These are phyloP conservation scores for Pseudogymnoascus pannorum DNA, from an alignment of 2,329 filamentous ascomycete species.

Conservation along the genomic window DNA sequence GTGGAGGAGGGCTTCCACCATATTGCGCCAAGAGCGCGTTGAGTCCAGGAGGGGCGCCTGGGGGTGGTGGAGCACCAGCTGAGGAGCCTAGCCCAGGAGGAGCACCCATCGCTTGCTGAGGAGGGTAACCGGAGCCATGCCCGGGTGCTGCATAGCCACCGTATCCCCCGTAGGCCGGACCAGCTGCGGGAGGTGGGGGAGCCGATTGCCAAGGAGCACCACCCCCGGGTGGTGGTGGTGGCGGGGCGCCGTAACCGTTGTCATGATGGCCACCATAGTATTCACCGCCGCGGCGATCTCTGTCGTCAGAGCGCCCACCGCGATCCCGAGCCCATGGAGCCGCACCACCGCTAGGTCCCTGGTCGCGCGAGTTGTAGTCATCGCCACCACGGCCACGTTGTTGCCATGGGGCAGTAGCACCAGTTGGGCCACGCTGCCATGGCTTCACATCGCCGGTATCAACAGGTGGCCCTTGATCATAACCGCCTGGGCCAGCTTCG, in stretches of 20 bases:
- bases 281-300: conserved; percentile 40
- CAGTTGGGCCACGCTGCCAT: conserved; percentile 82
- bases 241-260: conserved; percentile 42
- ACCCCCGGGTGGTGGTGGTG: conserved; percentile 35
- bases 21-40: conserved; percentile 63
- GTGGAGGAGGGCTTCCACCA: conserved; percentile 38
- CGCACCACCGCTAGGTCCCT: conserved; percentile 34
- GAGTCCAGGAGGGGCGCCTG: conserved; percentile 40
- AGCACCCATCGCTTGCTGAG: conserved; percentile 40
- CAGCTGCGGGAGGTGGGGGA: conserved; percentile 36
- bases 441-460: conserved; percentile 58
- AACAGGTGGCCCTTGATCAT: conserved; percentile 41
- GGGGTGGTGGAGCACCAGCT: conserved; percentile 34
- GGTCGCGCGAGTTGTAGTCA: conserved; percentile 31
- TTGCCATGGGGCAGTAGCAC: conserved; percentile 74
- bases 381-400: conserved; percentile 36
- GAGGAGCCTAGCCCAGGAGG: conserved; percentile 45
- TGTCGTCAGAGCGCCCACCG: conserved; percentile 38
- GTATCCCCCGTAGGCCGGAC: conserved; percentile 42
- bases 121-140: conserved; percentile 34
- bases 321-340: conserved; percentile 59
- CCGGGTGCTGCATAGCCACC: conserved; percentile 41
- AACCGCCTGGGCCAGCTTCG: conserved; percentile 68
- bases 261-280: conserved; percentile 37
- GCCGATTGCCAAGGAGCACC: conserved; percentile 39